Conservation (phyloP, 805 yeast species). For the Saccharomycopsis vini region DNA sequence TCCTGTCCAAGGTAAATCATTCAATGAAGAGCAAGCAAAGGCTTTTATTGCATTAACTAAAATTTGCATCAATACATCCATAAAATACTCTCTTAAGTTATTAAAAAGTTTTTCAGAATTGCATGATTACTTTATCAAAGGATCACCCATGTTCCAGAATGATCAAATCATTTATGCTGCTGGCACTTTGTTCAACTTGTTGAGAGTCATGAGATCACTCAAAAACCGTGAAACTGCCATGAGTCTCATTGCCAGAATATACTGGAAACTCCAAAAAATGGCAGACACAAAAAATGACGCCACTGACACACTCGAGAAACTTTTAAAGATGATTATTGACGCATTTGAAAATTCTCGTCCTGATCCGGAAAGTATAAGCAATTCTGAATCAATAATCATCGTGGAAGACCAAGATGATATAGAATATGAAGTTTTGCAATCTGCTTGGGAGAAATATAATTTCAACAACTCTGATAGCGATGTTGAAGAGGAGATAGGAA, state of each 20-base stretch:
- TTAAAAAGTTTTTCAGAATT: constrained; percentile 36
- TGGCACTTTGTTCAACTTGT: constrained; percentile 40
- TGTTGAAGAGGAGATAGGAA: neutral
- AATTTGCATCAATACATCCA: constrained; percentile 33
- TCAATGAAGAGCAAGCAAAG: constrained; percentile 22
- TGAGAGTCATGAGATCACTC: constrained; percentile 26
- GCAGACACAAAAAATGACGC: constrained; percentile 52
- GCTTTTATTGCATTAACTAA: constrained; percentile 23
- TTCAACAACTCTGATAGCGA: constrained; percentile 3
- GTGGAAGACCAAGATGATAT: constrained; percentile 9
- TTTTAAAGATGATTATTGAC: constrained; percentile 43
- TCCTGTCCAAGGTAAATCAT: constrained; percentile 24
- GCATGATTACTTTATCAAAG: constrained; percentile 39
- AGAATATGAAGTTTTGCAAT: constrained; percentile 3
- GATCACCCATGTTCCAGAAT: constrained; percentile 45
- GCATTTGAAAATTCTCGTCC: constrained; percentile 24
- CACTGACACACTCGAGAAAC: constrained; percentile 49
- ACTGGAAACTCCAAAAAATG: constrained; percentile 50
- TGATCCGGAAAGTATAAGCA: too few species aligned
- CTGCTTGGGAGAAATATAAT: constrained; percentile 1
- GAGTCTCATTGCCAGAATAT: constrained; percentile 41
- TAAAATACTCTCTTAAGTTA: constrained; percentile 36
- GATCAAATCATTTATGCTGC: constrained; percentile 49
- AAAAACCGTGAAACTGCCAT: constrained; percentile 35
- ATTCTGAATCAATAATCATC: constrained; percentile 4